Conservation (phyloP, 768 basidiomycete species). For the Naematelia encephala region DNA sequence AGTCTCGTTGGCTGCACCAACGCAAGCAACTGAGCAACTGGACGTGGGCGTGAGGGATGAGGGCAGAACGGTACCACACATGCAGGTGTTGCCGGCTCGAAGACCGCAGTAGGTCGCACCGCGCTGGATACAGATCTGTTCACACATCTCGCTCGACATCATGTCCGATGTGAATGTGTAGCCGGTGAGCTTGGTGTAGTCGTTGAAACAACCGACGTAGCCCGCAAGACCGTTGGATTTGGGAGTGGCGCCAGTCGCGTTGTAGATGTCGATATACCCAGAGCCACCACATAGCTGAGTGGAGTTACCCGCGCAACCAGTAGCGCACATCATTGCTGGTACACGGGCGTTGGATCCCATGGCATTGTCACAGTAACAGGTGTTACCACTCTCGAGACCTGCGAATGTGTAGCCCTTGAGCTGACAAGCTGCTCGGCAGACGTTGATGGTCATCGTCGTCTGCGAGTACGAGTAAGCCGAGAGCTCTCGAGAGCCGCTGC, state of each 20-base stretch:
- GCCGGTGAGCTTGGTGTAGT: conserved; percentile 8
- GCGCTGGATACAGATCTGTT: background rate
- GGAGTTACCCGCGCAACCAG: conserved; percentile 17
- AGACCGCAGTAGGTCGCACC: background rate
- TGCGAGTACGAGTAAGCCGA: conserved; percentile 5
- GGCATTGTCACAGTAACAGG: conserved; percentile 19
- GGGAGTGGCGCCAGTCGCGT: conserved; percentile 11
- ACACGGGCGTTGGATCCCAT: background rate
- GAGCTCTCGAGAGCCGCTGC: conserved; percentile 2
- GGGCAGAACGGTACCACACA: conserved; percentile 16
- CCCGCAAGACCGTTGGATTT: conserved; percentile 12
- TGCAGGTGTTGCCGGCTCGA: conserved; percentile 9
- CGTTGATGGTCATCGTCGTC: conserved; percentile 43
- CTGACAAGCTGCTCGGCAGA: conserved; percentile 44
- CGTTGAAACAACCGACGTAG: conserved; percentile 17
- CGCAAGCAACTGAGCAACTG: conserved; percentile 9
- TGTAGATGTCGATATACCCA: conserved; percentile 16
- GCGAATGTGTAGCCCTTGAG: conserved; percentile 44
- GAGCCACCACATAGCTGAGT: conserved; percentile 36
- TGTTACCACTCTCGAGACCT: conserved; percentile 40
- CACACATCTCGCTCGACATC: conserved; percentile 22
- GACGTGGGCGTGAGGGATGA: background rate
- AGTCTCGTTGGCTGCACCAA: conserved; percentile 25
- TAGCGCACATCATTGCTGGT: background rate
- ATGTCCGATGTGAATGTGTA: conserved; percentile 48